Base-by-base conservation (phyloP, 176 grass and related monocot genomes). In the Musa acuminata region DNA sequence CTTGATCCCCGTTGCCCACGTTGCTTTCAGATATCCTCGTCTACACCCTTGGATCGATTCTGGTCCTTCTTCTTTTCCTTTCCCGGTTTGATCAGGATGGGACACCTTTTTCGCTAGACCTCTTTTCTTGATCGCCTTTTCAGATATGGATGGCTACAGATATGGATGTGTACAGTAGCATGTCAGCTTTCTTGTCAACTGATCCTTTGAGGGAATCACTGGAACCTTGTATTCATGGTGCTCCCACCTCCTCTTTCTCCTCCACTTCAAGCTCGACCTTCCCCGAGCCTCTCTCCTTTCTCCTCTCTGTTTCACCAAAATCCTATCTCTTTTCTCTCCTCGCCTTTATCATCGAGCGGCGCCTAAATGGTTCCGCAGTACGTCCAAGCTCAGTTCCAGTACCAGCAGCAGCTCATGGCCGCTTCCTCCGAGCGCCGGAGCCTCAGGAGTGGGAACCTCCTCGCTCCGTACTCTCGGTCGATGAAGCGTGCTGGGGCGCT, bases 251-350 rank as follows among this genome's bases (percentile, higher is more conserved):
- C 7, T 75, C 26, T 29, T 49, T 55, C 16, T 62, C 55, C 21
- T 8, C 55, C 7, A 12, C 67, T 49, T 43, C 67, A 9, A 48
- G 26, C 14, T 43, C 67, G 8, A 11, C 25, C 29, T 13, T 35
- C 27, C 9, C 14, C 29, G 35, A 43, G 35, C 35, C 35, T 43
- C 35, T 43, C 35, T 9, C 19, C 55, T 5, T 59, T 24, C 14
- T 20, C 24, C 73, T 76, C 59, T 25, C 8, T 23, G 48, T 35
- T 59, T 11, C 35, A 64, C 64, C 57, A 76, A 64, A 76, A 65
- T 76, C 74, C 74, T n/a, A 9, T 64, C 27, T 76, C 65, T 43
- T 58, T 64, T 64, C 64, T 3, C 59, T 64, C 21, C 48, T 48
- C 27, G 1, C 7, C 55, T n/a, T 67, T 24, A 13, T 67, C 64